These are phyloP conservation scores for Cryptococcus sp. DNA, from an alignment of 1,284 basidiomycete species.

Conservation along the genomic window DNA sequence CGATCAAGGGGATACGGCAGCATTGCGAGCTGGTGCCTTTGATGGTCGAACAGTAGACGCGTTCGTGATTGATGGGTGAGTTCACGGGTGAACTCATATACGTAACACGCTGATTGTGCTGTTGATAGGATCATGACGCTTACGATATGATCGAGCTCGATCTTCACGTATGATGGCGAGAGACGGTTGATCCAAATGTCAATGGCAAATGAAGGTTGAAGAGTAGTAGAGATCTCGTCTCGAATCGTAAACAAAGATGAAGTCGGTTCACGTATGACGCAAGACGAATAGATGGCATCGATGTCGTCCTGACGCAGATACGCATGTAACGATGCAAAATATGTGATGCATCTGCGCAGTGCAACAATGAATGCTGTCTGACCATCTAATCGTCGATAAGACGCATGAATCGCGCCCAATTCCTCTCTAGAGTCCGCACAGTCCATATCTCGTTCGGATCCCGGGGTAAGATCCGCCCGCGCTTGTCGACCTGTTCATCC, in stretches of 20 bases:
- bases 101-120: too few species aligned
- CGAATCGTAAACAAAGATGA: too few species aligned
- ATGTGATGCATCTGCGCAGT: too few species aligned
- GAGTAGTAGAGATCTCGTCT: too few species aligned
- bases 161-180: too few species aligned
- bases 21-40: constrained; percentile 37
- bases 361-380: neutral
- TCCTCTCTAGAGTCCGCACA: constrained; percentile 47
- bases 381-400: constrained; percentile 11
- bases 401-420: constrained; percentile 52
- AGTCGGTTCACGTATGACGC: too few species aligned
- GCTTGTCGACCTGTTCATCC: constrained; percentile 19
- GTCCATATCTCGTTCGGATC: constrained; percentile 28
- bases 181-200: too few species aligned
- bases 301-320: too few species aligned
- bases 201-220: too few species aligned
- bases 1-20: constrained; percentile 55
- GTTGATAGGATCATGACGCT: constrained; percentile 5
- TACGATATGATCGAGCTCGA: neutral
- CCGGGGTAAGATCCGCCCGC: constrained; percentile 10
- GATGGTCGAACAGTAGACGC: constrained; percentile 52
- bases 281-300: too few species aligned
- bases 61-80: constrained; percentile 50
- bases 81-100: neutral
- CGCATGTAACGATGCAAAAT: too few species aligned